A percentile compares a stretch with the other conserved stretches of the same genome.
phyloP scores from a whole-genome alignment of 2,329 filamentous ascomycete genomes.

The Pseudocercospora eumusae region DNA sequence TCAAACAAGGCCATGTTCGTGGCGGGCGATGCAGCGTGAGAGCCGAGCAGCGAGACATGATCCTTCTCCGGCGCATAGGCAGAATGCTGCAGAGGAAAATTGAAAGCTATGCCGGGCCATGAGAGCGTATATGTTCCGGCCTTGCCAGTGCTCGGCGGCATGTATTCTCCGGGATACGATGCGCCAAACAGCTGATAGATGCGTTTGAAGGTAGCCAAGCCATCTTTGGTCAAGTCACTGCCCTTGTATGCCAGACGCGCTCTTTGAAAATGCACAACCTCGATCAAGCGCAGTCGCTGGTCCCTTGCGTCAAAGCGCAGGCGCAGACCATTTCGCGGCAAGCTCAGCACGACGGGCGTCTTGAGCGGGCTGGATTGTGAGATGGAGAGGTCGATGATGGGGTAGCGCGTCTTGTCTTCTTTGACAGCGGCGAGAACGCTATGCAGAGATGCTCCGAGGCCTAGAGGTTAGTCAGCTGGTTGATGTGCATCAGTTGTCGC shows the following conservation, averaged over 20 bases:
- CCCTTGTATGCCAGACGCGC: slow-evolving; percentile 80
- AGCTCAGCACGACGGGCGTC: slow-evolving; percentile 70
- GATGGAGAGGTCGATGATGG: slow-evolving; percentile 79
- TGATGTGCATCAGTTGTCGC: too few relatives aligned
- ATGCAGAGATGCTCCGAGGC: slow-evolving; percentile 86
- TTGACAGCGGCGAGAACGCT: slow-evolving; percentile 86
- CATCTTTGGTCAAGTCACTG: slow-evolving; percentile 71
- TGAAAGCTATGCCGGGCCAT: slow-evolving; percentile 92
- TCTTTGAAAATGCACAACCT: slow-evolving; percentile 86
- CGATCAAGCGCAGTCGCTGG: slow-evolving; percentile 85
- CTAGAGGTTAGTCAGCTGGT: slow-evolving; percentile 56
- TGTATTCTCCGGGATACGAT: slow-evolving; percentile 90
- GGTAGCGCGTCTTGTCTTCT: slow-evolving; percentile 78
- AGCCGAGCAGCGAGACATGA: slow-evolving; percentile 82
- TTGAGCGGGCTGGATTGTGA: slow-evolving; percentile 72
- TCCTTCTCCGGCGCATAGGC: slow-evolving; percentile 76
- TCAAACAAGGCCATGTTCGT: slow-evolving; percentile 88
- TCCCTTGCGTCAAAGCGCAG: slow-evolving; percentile 92
- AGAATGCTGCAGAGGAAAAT: slow-evolving; percentile 74
- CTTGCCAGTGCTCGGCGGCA: slow-evolving; percentile 61
- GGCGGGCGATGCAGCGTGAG: slow-evolving; percentile 72
- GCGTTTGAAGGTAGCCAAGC: slow-evolving; percentile 38
- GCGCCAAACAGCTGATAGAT: slow-evolving; percentile 93
- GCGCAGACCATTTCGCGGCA: slow-evolving; percentile 84
- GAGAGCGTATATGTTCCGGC: slow-evolving; percentile 84